Evolutionary conservation across 1,284 basidiomycete species (phyloP).

Genomic region (Ustilago curta): DNA sequence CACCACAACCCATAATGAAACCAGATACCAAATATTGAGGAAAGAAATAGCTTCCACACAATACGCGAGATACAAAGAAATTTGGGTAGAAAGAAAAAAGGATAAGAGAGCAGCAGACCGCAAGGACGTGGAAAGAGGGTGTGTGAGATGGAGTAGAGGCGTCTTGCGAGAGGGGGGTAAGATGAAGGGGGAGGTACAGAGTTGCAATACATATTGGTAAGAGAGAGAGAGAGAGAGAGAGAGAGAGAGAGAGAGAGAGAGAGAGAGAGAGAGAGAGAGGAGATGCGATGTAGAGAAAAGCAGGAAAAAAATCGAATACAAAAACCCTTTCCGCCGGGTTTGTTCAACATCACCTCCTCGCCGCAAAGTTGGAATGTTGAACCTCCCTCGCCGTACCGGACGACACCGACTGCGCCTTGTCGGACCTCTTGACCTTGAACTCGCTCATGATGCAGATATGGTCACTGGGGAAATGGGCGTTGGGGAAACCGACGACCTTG

Average conservation of each 20-base stretch:
- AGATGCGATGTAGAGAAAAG: not conserved
- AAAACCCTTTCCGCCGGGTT: too few relatives aligned
- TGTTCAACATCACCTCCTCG: constrained; percentile 15
- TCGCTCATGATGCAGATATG: constrained; percentile 67
- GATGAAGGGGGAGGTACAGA: not conserved
- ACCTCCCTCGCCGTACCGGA: constrained; percentile 19
- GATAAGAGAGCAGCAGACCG: too few relatives aligned
- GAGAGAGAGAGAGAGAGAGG: not conserved
- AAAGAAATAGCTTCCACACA: too few relatives aligned
- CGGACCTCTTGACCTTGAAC: constrained; percentile 61
- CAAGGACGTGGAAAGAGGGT: not conserved
- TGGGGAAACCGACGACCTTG: constrained; percentile 95
- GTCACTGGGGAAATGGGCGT: constrained; percentile 84
- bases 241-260: not conserved
- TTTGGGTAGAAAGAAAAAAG: not conserved
- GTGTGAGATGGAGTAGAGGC: not conserved
- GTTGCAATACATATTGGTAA: constrained; percentile 3
- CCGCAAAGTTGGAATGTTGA: constrained; percentile 22
- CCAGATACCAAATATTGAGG: too few relatives aligned
- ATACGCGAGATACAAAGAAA: not conserved
- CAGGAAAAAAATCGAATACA: too few relatives aligned
- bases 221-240: not conserved
- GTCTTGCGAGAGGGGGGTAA: not conserved
- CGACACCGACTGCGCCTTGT: not conserved
- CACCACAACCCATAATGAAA: not conserved